Evolutionary conservation across 75 land plant genomes (phyloP).

Genomic region (Chamaecyparis obtusa): DNA sequence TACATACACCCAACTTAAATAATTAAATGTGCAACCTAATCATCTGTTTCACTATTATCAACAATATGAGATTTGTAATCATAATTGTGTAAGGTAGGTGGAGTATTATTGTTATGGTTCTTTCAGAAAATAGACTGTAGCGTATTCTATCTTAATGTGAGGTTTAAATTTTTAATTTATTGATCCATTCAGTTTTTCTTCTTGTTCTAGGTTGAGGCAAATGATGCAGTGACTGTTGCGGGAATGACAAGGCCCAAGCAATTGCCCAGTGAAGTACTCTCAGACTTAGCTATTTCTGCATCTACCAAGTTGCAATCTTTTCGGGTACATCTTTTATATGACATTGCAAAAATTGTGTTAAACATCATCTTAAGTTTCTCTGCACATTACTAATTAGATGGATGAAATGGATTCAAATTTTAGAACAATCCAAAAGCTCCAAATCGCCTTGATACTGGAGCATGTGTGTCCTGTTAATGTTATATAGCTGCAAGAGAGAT

Average conservation of each 20-base stretch:
- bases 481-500: too few species aligned
- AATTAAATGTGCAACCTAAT: not conserved
- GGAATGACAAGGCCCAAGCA: conserved; percentile 88
- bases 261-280: conserved; percentile 66
- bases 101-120: not conserved
- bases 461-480: not conserved
- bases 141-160: not conserved
- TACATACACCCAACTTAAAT: not conserved
- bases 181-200: conserved; percentile 2
- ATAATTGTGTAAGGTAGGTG: not conserved
- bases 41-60: not conserved
- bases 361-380: not conserved
- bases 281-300: conserved; percentile 79
- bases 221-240: conserved; percentile 93
- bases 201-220: conserved; percentile 76
- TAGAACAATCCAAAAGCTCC: not conserved
- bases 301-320: conserved; percentile 84
- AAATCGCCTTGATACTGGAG: not conserved
- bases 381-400: not conserved
- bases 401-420: not conserved
- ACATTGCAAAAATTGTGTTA: not conserved
- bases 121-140: not conserved
- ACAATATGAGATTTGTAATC: not conserved
- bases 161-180: not conserved
- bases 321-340: conserved; percentile 39